Evolutionary conservation across 1,284 basidiomycete species (phyloP).

Genomic region (Ganoderma meredithae): DNA sequence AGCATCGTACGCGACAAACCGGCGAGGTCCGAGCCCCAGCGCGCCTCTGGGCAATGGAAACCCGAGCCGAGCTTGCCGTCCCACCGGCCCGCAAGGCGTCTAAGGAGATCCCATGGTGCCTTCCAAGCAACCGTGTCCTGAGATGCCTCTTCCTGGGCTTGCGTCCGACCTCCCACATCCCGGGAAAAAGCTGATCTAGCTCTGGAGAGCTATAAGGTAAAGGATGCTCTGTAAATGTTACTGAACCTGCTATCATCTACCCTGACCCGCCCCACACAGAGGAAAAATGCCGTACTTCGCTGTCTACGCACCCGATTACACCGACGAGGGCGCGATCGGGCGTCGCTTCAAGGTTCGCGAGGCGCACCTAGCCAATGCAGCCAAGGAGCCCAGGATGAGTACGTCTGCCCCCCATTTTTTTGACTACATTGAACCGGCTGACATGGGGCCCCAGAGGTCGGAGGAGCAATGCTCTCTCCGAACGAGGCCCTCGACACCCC

Average conservation of each 20-base stretch:
- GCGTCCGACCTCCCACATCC: background rate
- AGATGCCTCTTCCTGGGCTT: background rate
- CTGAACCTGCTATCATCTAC: background rate
- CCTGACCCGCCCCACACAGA: background rate
- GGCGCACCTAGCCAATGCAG: constrained; percentile 39
- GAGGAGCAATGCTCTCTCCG: constrained; percentile 40
- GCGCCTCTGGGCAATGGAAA: too few species aligned
- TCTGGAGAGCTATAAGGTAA: background rate
- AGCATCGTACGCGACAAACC: too few species aligned
- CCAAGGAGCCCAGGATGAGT: constrained; percentile 36
- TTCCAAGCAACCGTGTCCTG: background rate
- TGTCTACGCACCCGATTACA: constrained; percentile 47
- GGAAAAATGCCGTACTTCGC: constrained; percentile 38
- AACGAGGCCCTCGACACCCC: constrained; percentile 37
- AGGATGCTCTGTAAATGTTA: too few species aligned
- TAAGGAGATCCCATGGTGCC: background rate
- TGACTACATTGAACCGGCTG: background rate
- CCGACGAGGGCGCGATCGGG: constrained; percentile 39
- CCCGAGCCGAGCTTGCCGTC: background rate
- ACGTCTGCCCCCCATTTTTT: constrained; percentile 12
- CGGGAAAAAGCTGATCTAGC: background rate
- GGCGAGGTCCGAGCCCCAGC: too few species aligned
- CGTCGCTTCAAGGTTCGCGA: constrained; percentile 41
- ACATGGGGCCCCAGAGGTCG: constrained; percentile 32
- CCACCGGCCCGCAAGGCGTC: background rate